Evolutionary conservation across 2,329 filamentous ascomycete genomes (phyloP).

Genomic region (Fusarium falciforme): DNA sequence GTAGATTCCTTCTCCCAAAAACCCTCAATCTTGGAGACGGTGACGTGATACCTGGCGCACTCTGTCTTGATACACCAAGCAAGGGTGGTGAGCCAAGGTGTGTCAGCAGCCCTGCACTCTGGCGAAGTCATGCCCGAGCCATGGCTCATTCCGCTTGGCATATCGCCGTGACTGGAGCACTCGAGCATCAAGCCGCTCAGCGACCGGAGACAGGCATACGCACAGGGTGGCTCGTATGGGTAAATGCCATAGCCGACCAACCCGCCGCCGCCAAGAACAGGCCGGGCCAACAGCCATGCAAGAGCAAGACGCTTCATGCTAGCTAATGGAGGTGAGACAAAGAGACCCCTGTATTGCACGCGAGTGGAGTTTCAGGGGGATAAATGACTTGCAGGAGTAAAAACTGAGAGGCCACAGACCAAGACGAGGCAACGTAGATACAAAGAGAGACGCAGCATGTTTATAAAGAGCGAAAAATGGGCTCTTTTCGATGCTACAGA

Average conservation of each 20-base stretch:
- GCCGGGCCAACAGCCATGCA: background rate
- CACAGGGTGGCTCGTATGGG: conserved; percentile 6
- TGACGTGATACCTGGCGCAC: background rate
- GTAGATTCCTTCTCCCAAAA: conserved; percentile 8
- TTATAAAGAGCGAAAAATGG: background rate
- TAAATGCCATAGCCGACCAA: conserved; percentile 11
- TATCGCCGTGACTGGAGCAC: conserved; percentile 2
- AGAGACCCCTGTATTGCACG: background rate
- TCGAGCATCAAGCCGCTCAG: conserved; percentile 1
- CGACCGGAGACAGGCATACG: background rate
- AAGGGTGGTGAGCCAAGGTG: conserved; percentile 3
- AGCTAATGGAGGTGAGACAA: background rate
- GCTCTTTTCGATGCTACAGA: background rate
- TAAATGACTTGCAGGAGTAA: background rate
- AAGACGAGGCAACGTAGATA: background rate
- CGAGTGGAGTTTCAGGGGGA: background rate
- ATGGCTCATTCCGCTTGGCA: background rate
- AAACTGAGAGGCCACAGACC: background rate
- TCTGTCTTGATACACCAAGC: conserved; percentile 13
- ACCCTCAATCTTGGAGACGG: background rate
- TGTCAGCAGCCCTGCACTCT: background rate
- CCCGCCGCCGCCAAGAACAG: background rate
- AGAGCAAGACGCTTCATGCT: background rate
- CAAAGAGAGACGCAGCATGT: background rate
- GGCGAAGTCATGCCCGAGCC: background rate